Evolutionary conservation across 164 flowering plant species (phyloP).

Genomic region (Umbellularia californica): DNA sequence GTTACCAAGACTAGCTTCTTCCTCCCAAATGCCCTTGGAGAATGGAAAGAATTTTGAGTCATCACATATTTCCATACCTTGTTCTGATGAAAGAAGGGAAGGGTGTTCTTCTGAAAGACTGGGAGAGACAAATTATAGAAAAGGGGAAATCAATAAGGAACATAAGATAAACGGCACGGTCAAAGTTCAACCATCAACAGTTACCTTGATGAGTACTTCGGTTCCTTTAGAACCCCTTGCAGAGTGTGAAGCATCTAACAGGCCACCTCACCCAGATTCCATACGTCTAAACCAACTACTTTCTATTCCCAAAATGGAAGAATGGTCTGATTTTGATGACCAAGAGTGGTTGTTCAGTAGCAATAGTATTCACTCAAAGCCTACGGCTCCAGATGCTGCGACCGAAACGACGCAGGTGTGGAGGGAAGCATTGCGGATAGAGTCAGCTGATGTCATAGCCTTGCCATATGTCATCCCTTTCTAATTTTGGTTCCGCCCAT

Average conservation of each 20-base stretch:
- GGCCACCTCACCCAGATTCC: conserved; percentile 72
- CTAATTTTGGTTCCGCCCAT: conserved; percentile 20
- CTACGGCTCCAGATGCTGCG: conserved; percentile 11
- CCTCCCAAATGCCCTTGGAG: conserved; percentile 31
- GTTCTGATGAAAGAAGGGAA: conserved; percentile 13
- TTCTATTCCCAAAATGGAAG: conserved; percentile 58
- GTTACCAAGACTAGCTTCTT: conserved; percentile 33
- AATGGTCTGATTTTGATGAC: conserved; percentile 54
- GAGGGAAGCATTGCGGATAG: conserved; percentile 58
- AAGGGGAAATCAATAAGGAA: conserved; percentile 33
- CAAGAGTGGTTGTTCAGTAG: conserved; percentile 59
- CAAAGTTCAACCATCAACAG: conserved; percentile 24
- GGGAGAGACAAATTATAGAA: conserved; percentile 23
- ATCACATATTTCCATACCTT: conserved; percentile 24
- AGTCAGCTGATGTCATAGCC: conserved; percentile 60
- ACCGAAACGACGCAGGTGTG: conserved; percentile 49
- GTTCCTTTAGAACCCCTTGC: conserved; percentile 23
- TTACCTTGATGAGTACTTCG: neutral
- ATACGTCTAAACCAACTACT: conserved; percentile 49
- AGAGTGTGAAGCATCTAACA: conserved; percentile 32
- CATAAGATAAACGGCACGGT: conserved; percentile 45
- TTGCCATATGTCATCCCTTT: conserved; percentile 82
- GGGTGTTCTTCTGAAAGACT: conserved; percentile 13
- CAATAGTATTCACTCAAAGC: conserved; percentile 14
- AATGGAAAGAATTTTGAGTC: conserved; percentile 45